Evolutionary conservation across 2,329 filamentous ascomycete species (phyloP), one percentile per base, ranked within the genome.

Genomic region (Amauroascus verrucosus): DNA sequence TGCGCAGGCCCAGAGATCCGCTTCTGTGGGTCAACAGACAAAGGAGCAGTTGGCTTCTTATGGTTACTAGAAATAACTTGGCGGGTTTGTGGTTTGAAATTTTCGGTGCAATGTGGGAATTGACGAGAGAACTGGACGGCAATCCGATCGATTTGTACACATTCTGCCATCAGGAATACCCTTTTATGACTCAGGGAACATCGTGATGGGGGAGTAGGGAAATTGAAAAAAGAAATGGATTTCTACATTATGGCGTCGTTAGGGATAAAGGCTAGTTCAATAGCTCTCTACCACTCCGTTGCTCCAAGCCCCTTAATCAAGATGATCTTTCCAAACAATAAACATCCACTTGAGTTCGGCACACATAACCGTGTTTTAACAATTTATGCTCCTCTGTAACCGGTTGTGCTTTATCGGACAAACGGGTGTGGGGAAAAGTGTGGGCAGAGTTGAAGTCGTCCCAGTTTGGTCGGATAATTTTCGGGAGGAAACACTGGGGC

Each of bases 1-100:
- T 67, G 80, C 84, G 66, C 87, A 95, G 73, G 90, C 91, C 67
- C 86, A 95, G 85, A 91, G 91, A 85, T 86, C 79, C 75, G 88
- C 89, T 65, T 84, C 82, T 73, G 83, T 91, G 75, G 85, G 91
- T 77, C 78, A 81, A 72, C 89, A 93, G 83, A 88, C 85, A 73
- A 82, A 84, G 77, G 80, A 85, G 80, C 84, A 93, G 76, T 85
- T 97, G 73, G 86, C 86, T 77, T 78, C 84, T 70, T 88, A 81
- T 77, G 91, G 90, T 75, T 95, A 95, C 84, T 97, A 95, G 67
- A 44, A 14, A 71, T 69, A 67, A 64, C 64, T 69, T 57, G 62
- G 64, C 61, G 62, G 67, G 67, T 68, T 70, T 68, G 44, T 65
- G 65, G 63, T 64, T 63, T 67, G 64, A 66, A 63, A 60, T 64